A percentile compares a stretch with the other conserved stretches of the same genome.
These are phyloP conservation scores for Centella asiatica DNA, from an alignment of 129 eudicot genomes.

Conservation along the genomic window DNA sequence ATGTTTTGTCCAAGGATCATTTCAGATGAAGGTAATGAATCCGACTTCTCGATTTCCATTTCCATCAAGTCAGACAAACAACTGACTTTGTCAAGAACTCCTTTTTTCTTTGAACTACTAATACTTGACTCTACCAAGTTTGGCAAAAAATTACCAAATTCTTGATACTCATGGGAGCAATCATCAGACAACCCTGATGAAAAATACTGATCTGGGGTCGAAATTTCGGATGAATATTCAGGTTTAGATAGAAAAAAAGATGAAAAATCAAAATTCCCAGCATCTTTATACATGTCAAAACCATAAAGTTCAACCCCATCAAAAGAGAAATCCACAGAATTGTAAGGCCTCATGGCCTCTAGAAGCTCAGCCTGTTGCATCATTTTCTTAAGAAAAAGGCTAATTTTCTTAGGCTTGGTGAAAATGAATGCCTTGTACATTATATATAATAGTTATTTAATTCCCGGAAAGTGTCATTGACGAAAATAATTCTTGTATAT, in stretches of 20 bases:
- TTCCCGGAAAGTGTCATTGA: too few species aligned
- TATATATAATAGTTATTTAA: too few species aligned
- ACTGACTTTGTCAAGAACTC: constrained; percentile 3
- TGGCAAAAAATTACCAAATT: background rate
- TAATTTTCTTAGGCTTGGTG: too few species aligned
- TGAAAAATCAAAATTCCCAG: background rate
- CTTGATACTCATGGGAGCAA: background rate
- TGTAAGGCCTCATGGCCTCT: constrained; percentile 3
- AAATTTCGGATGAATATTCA: constrained; percentile 6
- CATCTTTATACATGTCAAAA: constrained; percentile 3
- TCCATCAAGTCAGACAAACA: constrained; percentile 12
- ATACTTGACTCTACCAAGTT: background rate
- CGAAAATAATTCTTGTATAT: too few species aligned
- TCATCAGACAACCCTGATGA: constrained; percentile 7
- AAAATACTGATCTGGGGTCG: constrained; percentile 7
- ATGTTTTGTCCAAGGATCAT: constrained; percentile 7
- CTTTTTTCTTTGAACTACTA: background rate
- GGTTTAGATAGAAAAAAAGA: constrained; percentile 5
- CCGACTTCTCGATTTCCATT: constrained; percentile 9
- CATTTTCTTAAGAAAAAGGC: constrained; percentile 2
- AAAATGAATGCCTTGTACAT: background rate
- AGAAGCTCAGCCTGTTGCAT: constrained; percentile 7
- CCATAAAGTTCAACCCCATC: constrained; percentile 14
- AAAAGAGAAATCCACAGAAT: constrained; percentile 5
- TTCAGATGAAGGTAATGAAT: background rate